Evolutionary conservation across 495 filamentous ascomycete genomes (phyloP), one percentile per base, ranked within the genome.

Genomic region (Stereocaulon alpinum): DNA sequence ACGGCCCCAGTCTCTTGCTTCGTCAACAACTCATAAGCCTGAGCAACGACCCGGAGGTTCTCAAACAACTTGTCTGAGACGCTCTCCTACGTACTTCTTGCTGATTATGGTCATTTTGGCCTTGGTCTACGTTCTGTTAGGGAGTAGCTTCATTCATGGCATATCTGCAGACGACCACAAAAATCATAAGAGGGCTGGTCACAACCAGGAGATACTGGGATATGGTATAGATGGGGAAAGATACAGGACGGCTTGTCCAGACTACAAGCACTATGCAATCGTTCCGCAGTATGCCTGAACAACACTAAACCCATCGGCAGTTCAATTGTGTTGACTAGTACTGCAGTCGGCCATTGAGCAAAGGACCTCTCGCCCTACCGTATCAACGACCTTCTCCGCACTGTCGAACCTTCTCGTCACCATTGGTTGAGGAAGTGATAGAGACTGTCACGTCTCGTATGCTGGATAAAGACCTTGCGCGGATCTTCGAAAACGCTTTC

Each of bases 401-500:
- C 65, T 99, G 93, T 68, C 87, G 93, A 55, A 95, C 92, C 0
- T 99, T 97, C 73, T 76, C 81, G 40, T 95, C 91, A 0, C 77
- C 86, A 1, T 77, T 84, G 0, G 92, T 96, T 17, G 93, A 99
- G 70, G 76, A 89, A 66, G 84, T 95, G 64, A 96, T 97, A 65
- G 72, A 80, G 11, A 83, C 96, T 68, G 74, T 97, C 49, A 91
- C 84, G 4, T 77, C 78, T 34, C 83, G 82, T 40, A 87, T 98
- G 77, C 78, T 84, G 41, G 87, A 96, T 68, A 85, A 85, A 55
- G 94, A 97, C 67, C 81, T 99, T 12, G 91, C 93, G 4, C 84
- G 91, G 37, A 73, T 99, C 7, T 99, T 99, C 68, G 89, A 93
- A 60, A 99, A 99, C 68, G 86, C 91, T n/a, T 97, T 92, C 64